These are phyloP conservation scores for Hippophae tibetana DNA, from an alignment of 306 rosid species.

Conservation along the genomic window DNA sequence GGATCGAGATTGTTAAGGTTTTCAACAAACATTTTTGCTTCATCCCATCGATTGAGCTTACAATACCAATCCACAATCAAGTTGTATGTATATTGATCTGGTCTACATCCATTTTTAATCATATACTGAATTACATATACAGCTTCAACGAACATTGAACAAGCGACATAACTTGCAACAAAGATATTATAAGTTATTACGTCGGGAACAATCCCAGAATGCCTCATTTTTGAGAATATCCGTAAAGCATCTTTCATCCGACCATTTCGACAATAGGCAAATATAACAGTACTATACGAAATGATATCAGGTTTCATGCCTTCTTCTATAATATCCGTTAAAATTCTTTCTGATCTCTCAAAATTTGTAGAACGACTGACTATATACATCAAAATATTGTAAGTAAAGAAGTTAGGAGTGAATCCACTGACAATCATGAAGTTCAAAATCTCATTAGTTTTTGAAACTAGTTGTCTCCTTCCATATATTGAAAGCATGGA, in stretches of 20 bases:
- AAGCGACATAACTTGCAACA: constrained; percentile 60
- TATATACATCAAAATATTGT: constrained; percentile 85
- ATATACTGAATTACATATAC: constrained; percentile 64
- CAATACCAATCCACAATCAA: constrained; percentile 71
- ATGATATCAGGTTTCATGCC: too few species aligned
- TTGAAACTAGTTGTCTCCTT: constrained; percentile 65
- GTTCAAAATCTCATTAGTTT: constrained; percentile 61
- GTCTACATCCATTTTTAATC: constrained; percentile 81
- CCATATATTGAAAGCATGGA: constrained; percentile 90
- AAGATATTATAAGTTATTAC: too few species aligned
- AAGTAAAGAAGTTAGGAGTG: constrained; percentile 81
- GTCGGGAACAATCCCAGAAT: too few species aligned
- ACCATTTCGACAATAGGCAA: too few species aligned
- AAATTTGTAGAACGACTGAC: constrained; percentile 67
- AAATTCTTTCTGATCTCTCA: constrained; percentile 13
- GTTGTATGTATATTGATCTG: constrained; percentile 71
- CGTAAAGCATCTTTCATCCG: too few species aligned
- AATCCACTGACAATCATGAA: constrained; percentile 62
- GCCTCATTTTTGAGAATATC: too few species aligned
- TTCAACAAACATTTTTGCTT: constrained; percentile 51
- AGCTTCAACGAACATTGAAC: constrained; percentile 69
- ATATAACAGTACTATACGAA: too few species aligned
- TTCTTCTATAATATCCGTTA: too few species aligned
- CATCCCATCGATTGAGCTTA: constrained; percentile 48
- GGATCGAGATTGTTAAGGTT: constrained; percentile 54